phyloP scores from a whole-genome alignment of 441 rosid species.

The Omphalea diandra region DNA sequence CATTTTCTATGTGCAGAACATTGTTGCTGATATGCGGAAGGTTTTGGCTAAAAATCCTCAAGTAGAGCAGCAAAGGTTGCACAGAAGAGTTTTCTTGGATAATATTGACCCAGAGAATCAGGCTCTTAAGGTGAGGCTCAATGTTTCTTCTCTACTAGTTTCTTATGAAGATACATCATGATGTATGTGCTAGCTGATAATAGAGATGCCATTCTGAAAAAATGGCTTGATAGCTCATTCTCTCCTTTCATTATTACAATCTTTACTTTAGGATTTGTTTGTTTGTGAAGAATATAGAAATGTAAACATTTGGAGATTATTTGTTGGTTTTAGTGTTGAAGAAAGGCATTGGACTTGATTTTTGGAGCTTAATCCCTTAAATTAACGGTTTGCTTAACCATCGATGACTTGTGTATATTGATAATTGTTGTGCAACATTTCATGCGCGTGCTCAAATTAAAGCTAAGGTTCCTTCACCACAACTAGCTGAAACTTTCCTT shows the following conservation, averaged over 20 bases:
- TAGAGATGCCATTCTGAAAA: neutral
- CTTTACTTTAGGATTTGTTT: neutral
- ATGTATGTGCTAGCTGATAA: neutral
- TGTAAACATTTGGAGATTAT: neutral
- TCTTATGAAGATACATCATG: neutral
- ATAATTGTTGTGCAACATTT: neutral
- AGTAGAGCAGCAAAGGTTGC: too few relatives aligned
- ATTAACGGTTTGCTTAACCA: neutral
- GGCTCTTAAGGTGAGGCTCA: too few relatives aligned
- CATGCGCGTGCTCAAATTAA: neutral
- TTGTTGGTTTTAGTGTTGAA: conserved; percentile 10
- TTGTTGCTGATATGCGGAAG: too few relatives aligned
- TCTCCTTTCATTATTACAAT: neutral
- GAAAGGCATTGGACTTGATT: neutral
- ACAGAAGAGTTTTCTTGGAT: too few relatives aligned
- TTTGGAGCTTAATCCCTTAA: neutral
- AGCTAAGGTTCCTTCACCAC: neutral
- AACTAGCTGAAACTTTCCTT: neutral
- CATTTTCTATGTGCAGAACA: too few relatives aligned
- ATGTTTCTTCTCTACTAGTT: neutral
- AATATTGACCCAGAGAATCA: too few relatives aligned
- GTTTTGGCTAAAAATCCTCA: too few relatives aligned
- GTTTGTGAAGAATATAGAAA: neutral
- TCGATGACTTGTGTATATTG: neutral
- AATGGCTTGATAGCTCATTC: neutral